A percentile compares a stretch with the other conserved stretches of the same genome.
Evolutionary conservation across 2,329 filamentous ascomycete genomes (phyloP).

Genomic region (Thelonectria rubi): DNA sequence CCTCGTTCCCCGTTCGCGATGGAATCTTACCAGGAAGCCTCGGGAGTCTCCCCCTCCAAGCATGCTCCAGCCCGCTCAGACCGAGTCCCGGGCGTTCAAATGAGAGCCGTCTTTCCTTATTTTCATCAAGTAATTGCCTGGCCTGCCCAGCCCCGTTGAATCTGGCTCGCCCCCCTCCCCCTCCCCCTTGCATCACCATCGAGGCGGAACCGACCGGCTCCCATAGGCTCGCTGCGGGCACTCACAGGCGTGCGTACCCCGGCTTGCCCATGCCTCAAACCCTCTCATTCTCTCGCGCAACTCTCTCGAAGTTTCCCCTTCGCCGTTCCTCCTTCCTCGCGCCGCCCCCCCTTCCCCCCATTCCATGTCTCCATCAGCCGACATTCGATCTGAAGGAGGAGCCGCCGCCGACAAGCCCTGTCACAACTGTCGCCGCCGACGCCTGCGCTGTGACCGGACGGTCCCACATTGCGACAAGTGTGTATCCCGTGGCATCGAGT

Average conservation of each 20-base stretch:
- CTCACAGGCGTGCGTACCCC: slow-evolving; percentile 8
- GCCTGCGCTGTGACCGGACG: slow-evolving; percentile 62
- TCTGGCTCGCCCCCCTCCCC: slow-evolving; percentile 19
- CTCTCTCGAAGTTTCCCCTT: slow-evolving; percentile 13
- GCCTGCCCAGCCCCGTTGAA: no score
- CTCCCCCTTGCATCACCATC: not conserved
- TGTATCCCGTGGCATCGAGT: slow-evolving; percentile 57
- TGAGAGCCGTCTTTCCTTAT: not conserved
- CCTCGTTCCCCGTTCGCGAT: not conserved
- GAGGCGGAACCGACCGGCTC: slow-evolving; percentile 24
- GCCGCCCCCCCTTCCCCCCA: slow-evolving; percentile 2
- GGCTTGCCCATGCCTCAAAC: slow-evolving; percentile 11
- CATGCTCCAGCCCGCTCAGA: not conserved
- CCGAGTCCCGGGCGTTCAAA: not conserved
- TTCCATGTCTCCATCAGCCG: slow-evolving; percentile 38
- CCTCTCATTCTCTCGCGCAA: slow-evolving; percentile 22
- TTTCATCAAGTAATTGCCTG: slow-evolving; percentile 23
- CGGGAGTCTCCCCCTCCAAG: not conserved
- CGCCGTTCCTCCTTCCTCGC: not conserved
- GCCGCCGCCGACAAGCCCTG: slow-evolving; percentile 50
- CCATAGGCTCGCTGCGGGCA: slow-evolving; percentile 18
- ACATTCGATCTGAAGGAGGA: slow-evolving; percentile 13
- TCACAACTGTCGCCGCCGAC: slow-evolving; percentile 63
- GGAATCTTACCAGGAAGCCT: not conserved
- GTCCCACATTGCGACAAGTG: slow-evolving; percentile 63